phyloP scores from a whole-genome alignment of 352 stramenopile genomes.

The Lagenidium sp. region DNA sequence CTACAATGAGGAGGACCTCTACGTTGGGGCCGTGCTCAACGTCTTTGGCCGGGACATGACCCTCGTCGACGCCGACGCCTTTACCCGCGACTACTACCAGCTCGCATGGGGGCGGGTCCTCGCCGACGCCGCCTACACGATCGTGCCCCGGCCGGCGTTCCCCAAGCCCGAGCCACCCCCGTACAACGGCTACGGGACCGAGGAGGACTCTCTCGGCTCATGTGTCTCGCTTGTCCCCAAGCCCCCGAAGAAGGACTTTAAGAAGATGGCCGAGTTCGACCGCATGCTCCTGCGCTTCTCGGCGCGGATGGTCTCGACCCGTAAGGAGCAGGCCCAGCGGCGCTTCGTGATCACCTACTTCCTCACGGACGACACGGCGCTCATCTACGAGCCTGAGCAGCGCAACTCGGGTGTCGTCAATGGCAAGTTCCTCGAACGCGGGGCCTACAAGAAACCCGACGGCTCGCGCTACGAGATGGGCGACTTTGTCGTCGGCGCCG shows the following conservation, averaged over 20 bases:
- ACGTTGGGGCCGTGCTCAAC: constrained; percentile 54
- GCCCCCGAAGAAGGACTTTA: constrained; percentile 69
- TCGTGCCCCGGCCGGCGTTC: constrained; percentile 35
- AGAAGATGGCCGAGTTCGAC: constrained; percentile 71
- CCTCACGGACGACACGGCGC: constrained; percentile 66
- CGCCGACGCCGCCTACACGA: constrained; percentile 26
- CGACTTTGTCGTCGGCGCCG: constrained; percentile 46
- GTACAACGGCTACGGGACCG: constrained; percentile 71
- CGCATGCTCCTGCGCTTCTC: constrained; percentile 70
- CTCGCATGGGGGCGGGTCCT: constrained; percentile 55
- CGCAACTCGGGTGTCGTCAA: constrained; percentile 77
- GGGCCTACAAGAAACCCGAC: constrained; percentile 51
- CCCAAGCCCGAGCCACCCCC: constrained; percentile 42
- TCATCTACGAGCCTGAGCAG: constrained; percentile 70
- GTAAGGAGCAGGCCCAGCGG: constrained; percentile 66
- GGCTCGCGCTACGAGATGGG: constrained; percentile 45
- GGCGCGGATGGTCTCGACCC: constrained; percentile 57
- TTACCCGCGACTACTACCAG: constrained; percentile 67
- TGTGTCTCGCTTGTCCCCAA: constrained; percentile 57
- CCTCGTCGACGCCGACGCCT: constrained; percentile 70
- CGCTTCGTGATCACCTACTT: constrained; percentile 81
- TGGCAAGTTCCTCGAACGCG: constrained; percentile 81
- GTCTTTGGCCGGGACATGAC: constrained; percentile 58
- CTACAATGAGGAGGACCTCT: constrained; percentile 63
- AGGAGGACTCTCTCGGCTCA: constrained; percentile 69